Percentiles rank a stretch among this genome's conserved stretches.
Evolutionary conservation across 371 early-diverging fungal genomes (phyloP).

Genomic region (Blastocladiella emersonii): DNA sequence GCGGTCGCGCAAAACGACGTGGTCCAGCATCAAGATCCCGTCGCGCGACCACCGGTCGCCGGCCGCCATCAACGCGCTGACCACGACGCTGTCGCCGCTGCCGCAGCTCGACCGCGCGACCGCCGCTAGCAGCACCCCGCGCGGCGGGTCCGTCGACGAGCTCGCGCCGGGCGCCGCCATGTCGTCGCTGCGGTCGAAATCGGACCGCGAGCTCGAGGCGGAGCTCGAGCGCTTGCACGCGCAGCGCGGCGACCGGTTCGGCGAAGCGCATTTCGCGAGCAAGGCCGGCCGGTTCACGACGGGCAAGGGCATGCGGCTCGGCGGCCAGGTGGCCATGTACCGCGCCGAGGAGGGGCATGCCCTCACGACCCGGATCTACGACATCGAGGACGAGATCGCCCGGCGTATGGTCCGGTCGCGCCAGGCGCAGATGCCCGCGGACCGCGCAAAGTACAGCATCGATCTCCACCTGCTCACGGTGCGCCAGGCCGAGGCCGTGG

Average conservation of each 20-base stretch:
- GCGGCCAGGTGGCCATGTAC: neutral
- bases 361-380: neutral
- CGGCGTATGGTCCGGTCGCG: neutral
- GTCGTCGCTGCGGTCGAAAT: no score
- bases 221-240: neutral
- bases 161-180: no score
- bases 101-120: neutral
- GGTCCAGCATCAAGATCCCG: no score
- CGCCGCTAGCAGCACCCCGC: no score
- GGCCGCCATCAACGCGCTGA: neutral
- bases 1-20: no score
- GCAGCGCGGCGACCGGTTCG: neutral
- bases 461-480: no score
- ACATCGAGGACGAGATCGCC: neutral
- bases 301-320: neutral
- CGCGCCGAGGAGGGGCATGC: neutral
- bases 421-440: neutral
- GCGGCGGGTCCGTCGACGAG: no score
- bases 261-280: no score
- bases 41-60: no score
- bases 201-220: neutral
- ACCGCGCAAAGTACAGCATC: no score
- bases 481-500: no score
- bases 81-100: neutral
- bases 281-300: no score